Base-by-base conservation (phyloP, 2,329 filamentous ascomycete genomes). In the Exophiala sp. region DNA sequence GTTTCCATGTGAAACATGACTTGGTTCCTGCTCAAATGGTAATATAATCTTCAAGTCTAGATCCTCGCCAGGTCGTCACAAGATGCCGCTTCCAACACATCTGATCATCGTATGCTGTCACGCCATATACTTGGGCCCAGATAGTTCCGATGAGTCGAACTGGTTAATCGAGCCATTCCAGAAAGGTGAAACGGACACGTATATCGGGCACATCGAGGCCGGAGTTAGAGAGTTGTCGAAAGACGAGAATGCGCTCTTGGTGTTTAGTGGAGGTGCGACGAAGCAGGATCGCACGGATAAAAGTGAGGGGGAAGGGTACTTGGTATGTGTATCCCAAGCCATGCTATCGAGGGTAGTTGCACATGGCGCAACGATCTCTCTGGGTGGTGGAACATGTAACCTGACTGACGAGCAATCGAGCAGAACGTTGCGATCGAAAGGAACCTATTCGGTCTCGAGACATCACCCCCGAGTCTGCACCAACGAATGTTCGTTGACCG, bases 21-120 rank as follows among this genome's bases (percentile, higher is more conserved):
- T 29, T 29, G 24, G 24, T 29, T 29, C 7, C 24, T 29, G 24
- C 24, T 29, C 7, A 29, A 8, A 29, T 4, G 24, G 24, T 29
- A 29, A 29, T 29, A 29, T 29, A 29, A 2, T 29, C 6, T 29
- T 41, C 39, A 18, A 21, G 39, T 10, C 2, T 41, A 18, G 2
- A 21, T 21, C 8, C 21, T 41, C 4, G 7, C 24, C 5, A 29
- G 24, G 39, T 41, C 5, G n/a, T 41, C 39, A 7, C 33, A 34
- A 33, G 32, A 29, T 18, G 39, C 18, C 7, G 11, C 41, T 16
- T 20, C 52, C 34, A 70, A 69, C 4, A 78, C 88, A 61, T 43
- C 78, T 94, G 9, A 81, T 95, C 47, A 73, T 95, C 43, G 86
- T 95, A 43, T 94, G 89, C 74, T 91, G 90, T 67, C 90, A 95